These are phyloP conservation scores for Excoecaria cochinchinensis DNA, from an alignment of 345 rosid genomes.

Conservation along the genomic window DNA sequence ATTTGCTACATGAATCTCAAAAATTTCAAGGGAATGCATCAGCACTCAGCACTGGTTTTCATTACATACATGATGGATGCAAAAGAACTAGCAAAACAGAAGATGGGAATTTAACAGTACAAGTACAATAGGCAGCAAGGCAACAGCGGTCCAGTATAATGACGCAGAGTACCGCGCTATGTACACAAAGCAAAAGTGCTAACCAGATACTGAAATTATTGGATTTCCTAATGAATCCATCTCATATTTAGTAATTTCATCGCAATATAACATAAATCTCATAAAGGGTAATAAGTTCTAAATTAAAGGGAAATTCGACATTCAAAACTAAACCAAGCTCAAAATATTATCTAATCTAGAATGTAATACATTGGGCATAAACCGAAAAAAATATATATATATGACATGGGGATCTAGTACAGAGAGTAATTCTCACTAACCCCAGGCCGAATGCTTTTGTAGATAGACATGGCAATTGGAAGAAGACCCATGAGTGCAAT, in stretches of 20 bases:
- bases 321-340: conserved; percentile 11
- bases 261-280: background rate
- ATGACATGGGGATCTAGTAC: conserved; percentile 45
- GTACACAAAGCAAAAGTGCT: background rate
- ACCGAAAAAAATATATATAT: conserved; percentile 9
- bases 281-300: background rate
- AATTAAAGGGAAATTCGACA: background rate
- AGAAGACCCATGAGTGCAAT: conserved; percentile 69
- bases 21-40: too few relatives aligned
- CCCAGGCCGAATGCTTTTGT: conserved; percentile 69
- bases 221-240: background rate
- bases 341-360: background rate
- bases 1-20: too few relatives aligned
- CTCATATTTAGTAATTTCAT: conserved; percentile 14
- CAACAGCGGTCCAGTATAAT: too few relatives aligned
- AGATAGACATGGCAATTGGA: conserved; percentile 67
- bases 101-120: too few relatives aligned
- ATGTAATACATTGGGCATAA: conserved; percentile 3
- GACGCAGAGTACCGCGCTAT: background rate
- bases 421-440: conserved; percentile 55
- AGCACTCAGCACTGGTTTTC: too few relatives aligned
- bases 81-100: too few relatives aligned
- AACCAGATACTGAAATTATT: background rate
- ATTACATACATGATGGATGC: too few relatives aligned
- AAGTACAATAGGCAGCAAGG: too few relatives aligned